Base-by-base conservation (phyloP, 371 early-diverging fungal species). In the Actinomortierella ambigua region DNA sequence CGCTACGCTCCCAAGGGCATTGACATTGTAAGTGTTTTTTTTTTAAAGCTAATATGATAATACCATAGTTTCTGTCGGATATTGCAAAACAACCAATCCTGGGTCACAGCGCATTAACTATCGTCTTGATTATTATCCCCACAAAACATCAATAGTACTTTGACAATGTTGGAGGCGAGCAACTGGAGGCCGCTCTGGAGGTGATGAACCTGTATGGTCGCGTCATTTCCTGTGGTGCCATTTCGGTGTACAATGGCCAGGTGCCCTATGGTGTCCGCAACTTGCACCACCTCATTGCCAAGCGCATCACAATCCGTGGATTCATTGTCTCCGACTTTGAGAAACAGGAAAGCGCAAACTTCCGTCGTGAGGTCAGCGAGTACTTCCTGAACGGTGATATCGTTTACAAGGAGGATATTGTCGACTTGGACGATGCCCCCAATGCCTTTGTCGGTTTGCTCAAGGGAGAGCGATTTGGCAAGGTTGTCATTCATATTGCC, bases 81-180 rank as follows among this genome's bases (percentile, higher is more conserved):
- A n/a, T n/a, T n/a, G n/a, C n/a, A n/a, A n/a, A n/a, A n/a, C n/a
- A n/a, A n/a, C n/a, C n/a, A n/a, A n/a, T n/a, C n/a, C n/a, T n/a
- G n/a, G n/a, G n/a, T n/a, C n/a, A n/a, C n/a, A n/a, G n/a, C n/a
- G n/a, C n/a, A n/a, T n/a, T n/a, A n/a, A n/a, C n/a, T n/a, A n/a
- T n/a, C n/a, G n/a, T n/a, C n/a, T n/a, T n/a, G n/a, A n/a, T n/a
- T n/a, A n/a, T n/a, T n/a, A n/a, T n/a, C n/a, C n/a, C n/a, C n/a
- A n/a, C n/a, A n/a, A n/a, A n/a, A n/a, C n/a, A n/a, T n/a, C n/a
- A n/a, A n/a, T n/a, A n/a, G n/a, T 88, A 86, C 77, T 90, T 77
- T 69, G 89, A 89, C 47, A 85, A 88, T 57, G 89, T 90, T n/a
- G 92, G 92, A 39, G 90, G 89, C 29, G 83, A 85, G 70, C 79